Base-by-base conservation (phyloP, 2,329 filamentous ascomycete genomes). In the Calcarisporium arbuscula region DNA sequence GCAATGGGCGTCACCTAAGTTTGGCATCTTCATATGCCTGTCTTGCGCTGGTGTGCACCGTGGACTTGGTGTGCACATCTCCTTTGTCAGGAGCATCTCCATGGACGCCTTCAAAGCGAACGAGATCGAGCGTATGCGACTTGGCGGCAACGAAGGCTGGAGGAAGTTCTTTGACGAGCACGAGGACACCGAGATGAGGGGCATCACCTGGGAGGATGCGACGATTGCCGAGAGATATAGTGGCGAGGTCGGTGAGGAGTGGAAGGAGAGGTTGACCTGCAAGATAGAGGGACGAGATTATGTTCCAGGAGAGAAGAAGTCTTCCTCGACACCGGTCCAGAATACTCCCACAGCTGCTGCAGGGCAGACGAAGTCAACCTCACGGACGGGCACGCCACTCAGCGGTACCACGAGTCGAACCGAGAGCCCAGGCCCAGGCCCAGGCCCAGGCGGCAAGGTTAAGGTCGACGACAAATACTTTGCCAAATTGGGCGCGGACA, bases 11-110 rank as follows among this genome's bases (percentile, higher is more conserved):
- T 74, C 88, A 23, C 92, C 92, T 45, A 98, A 98, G 64, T 94
- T 98, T 58, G 90, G 90, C 56, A 86, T 95, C 61, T 98, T 98
- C 69, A 95, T 98, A 72, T 98, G 92, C 64, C 80, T 98, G 34
- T 86, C 83, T 44, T 98, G 92, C 68, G 90, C 89, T 21, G 92
- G 92, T 49, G 85, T 92, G 34, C 92, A 98, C 65, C 84, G 92
- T 44, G 88, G 88, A 4, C 78, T 98, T 19, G 92, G 92, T 42
- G 92, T 98, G 22, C 92, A 98, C 69, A 95, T 98, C 61, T 95
- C 88, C 57, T 98, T 98, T 65, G 89, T 98, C 45, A 84, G 92
- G 40, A 92, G 85, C 53, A 92, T 96, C 54, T 95, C 87, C 42
- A 98, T 98, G 92, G 92, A 98, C 66, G 88, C 88, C 38, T 96